These are phyloP conservation scores for Podaxis carcinomalis DNA, from an alignment of 768 basidiomycete genomes.

Conservation along the genomic window DNA sequence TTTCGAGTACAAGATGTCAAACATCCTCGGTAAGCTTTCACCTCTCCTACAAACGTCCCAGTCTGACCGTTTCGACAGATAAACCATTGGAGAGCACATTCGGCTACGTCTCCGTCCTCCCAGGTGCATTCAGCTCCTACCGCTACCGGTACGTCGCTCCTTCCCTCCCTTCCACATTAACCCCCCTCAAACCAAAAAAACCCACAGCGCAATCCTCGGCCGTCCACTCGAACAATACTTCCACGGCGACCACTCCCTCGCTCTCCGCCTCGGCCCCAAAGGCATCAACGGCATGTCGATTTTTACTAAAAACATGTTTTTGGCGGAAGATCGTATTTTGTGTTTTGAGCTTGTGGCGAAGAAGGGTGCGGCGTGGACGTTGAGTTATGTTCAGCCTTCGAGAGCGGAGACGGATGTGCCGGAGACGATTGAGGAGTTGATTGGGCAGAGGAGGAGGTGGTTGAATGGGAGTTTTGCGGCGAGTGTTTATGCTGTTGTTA, in stretches of 20 bases:
- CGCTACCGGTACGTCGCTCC: conserved; percentile 41
- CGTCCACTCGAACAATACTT: conserved; percentile 81
- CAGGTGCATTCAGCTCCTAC: conserved; percentile 95
- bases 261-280: conserved; percentile 85
- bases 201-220: conserved; percentile 72
- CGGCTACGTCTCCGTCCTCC: conserved; percentile 90
- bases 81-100: conserved; percentile 93
- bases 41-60: not conserved
- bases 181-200: not conserved
- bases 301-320: conserved; percentile 82
- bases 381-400: conserved; percentile 89
- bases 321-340: conserved; percentile 90
- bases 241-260: conserved; percentile 82
- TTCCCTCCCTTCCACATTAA: too few species aligned
- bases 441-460: conserved; percentile 94
- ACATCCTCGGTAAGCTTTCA: conserved; percentile 59
- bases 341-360: conserved; percentile 97
- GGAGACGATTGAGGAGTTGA: conserved; percentile 82
- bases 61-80: conserved; percentile 36
- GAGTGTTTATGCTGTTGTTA: conserved; percentile 75
- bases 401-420: conserved; percentile 95
- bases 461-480: conserved; percentile 94
- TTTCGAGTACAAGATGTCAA: conserved; percentile 98
- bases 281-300: conserved; percentile 96
- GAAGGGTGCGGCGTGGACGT: conserved; percentile 76